These are phyloP conservation scores for Colletotrichum sp. DNA, from an alignment of 2,329 filamentous ascomycete species.

Conservation along the genomic window DNA sequence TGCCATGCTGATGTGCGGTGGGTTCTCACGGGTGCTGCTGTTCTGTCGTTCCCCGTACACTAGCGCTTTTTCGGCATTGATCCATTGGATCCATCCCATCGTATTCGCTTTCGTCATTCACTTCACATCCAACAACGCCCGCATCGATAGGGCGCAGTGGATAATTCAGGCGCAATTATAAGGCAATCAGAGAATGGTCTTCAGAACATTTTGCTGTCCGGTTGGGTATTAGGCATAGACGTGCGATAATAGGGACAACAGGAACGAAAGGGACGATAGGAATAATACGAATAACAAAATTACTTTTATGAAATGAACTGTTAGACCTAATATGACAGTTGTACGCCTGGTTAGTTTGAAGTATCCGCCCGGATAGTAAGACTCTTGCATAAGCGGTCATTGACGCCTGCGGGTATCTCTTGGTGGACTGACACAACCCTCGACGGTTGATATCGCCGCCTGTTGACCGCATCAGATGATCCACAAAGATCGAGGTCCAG, in stretches of 20 bases:
- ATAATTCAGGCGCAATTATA: background rate
- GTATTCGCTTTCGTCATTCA: background rate
- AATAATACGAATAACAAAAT: too few relatives aligned
- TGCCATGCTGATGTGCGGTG: background rate
- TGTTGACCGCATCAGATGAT: too few relatives aligned
- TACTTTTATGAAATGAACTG: rapidly evolving
- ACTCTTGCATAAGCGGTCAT: too few relatives aligned
- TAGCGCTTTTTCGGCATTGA: background rate
- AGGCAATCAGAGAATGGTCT: background rate
- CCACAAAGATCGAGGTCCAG: background rate
- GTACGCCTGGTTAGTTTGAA: too few relatives aligned
- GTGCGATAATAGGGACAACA: too few relatives aligned
- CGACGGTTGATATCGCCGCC: too few relatives aligned
- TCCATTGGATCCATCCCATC: background rate
- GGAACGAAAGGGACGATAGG: too few relatives aligned
- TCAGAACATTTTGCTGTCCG: background rate
- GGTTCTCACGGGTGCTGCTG: background rate
- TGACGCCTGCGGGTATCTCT: too few relatives aligned
- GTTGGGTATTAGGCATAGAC: too few relatives aligned
- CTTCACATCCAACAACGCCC: background rate
- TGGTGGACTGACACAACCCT: too few relatives aligned
- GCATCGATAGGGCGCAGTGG: background rate
- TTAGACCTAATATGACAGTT: too few relatives aligned
- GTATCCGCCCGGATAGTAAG: too few relatives aligned
- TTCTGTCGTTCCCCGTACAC: background rate